Evolutionary conservation across 257 asterid genomes (phyloP), one percentile per base, ranked within the genome.

Genomic region (Solanum sitiens): DNA sequence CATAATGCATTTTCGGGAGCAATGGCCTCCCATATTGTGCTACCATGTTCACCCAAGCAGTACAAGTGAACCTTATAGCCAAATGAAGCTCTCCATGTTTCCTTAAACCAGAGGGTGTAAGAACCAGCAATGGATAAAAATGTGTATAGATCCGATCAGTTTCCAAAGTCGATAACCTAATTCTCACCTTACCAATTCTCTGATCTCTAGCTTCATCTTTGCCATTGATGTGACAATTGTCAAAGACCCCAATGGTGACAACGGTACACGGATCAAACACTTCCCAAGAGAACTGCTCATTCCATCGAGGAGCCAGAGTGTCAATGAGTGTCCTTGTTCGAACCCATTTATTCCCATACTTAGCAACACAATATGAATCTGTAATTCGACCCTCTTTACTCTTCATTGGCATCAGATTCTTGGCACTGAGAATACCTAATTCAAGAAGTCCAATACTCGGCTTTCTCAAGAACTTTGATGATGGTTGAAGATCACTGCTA

Each of bases 221-320:
- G 83, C 98, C 99, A 85, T 92, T 90, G 89, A 95, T 83, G 88
- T 95, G 97, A 89, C 94, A 86, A 79, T 95, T 97, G 87, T 97
- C 99, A 18, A 97, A 97, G 59, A 95, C 99, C 6, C 96, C 99
- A 76, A 97, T 86, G 3, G 98, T 97, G 68, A 97, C 91, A 14
- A 97, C 99, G 0, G 99, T 97, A 73, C 93, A 95, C 3, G 99
- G 94, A 88, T 97, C 99, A 59, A 87, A 89, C 5, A 97, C 99
- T 75, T 97, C 99, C 99, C 99, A 97, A 1, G 99, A 95, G 80
- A 95, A 97, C 94, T 97, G 99, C 92, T 97, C 99, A 44, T 97
- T 97, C 98, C 98, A 97, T 16, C 93, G 90, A 42, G 99, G 99
- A 63, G 91, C 90, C 84, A 95, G 90, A 7, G 94, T 92, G 91